Evolutionary conservation across 345 rosid genomes (phyloP).

Genomic region (Euphorbia pulcherrima): DNA sequence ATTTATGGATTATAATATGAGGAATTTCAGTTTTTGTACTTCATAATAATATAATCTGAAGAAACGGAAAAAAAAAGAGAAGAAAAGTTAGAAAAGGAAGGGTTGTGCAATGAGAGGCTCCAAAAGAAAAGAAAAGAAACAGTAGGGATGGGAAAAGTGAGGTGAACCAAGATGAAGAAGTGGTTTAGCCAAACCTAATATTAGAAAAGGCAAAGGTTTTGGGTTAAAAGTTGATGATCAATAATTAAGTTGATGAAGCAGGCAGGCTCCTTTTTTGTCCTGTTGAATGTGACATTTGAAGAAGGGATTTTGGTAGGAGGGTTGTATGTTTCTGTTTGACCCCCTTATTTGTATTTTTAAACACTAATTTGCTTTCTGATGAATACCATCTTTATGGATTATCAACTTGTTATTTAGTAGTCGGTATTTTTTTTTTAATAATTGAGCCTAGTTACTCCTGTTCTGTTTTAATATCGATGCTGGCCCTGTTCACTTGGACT

Average conservation of each 20-base stretch:
- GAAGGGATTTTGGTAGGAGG: slow-evolving; percentile 30
- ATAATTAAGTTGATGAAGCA: slow-evolving; percentile 15
- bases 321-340: slow-evolving; percentile 18
- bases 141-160: slow-evolving; percentile 8
- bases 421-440: too few species aligned
- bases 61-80: slow-evolving; percentile 10
- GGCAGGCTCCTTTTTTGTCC: slow-evolving; percentile 42
- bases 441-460: too few species aligned
- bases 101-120: slow-evolving; percentile 19
- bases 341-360: slow-evolving; percentile 18
- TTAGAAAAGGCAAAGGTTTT: slow-evolving; percentile 11
- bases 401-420: slow-evolving; percentile 4
- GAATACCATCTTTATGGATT: neutral
- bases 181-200: slow-evolving; percentile 8
- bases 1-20: neutral
- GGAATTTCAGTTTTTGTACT: neutral
- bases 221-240: slow-evolving; percentile 11
- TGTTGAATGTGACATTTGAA: slow-evolving; percentile 18
- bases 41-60: slow-evolving; percentile 8
- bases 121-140: neutral
- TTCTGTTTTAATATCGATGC: too few species aligned
- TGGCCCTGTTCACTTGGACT: too few species aligned
- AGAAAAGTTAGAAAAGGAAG: slow-evolving; percentile 12
- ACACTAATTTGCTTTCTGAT: slow-evolving; percentile 5
- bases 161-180: slow-evolving; percentile 17